Evolutionary conservation across 2,329 filamentous ascomycete species (phyloP), one percentile per base, ranked within the genome.

Genomic region (Rhynchosporium graminicola): DNA sequence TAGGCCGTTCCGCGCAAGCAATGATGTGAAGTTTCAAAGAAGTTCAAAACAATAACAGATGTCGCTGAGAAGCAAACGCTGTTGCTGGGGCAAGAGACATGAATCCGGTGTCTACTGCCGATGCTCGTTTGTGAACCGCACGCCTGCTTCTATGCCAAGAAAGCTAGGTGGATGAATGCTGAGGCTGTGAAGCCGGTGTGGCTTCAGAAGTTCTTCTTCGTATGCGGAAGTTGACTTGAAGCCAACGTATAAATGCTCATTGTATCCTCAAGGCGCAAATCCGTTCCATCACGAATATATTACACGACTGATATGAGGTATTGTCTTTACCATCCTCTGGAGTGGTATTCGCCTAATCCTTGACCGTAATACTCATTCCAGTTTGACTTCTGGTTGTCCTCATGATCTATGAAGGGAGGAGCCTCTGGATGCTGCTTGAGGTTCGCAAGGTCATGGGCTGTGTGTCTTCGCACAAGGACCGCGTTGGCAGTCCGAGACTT

Each of bases 401-500:
- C 66, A 74, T 80, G 80, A 77, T 83, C 81, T 77, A 84, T 84
- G 76, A 80, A 84, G 2, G 80, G 77, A 72, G 82, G 83, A 72
- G 82, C 83, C 68, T 90, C 87, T 4, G 91, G 90, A 72, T 89
- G 91, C 75, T 95, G 87, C 77, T 89, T 90, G 48, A 98, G 82
- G 76, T 96, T 96, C 65, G 91, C 90, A 66, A 97, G 87, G 73
- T 97, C 93, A 68, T 94, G 90, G 2, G 94, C 91, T 7, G 93
- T 97, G 75, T 97, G 92, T 63, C 92, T 84, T 66, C 94, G 87
- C 81, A 97, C 96, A 62, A 97, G 82, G 60, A 94, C 91, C 0
- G 93, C 92, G 67, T 94, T 93, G 71, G 88, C 91, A 7, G 92
- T 94, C 40, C 90, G 89, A 63, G 91, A 92, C 83, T 95, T 96